phyloP scores from a whole-genome alignment of 1,284 basidiomycete genomes.

The Fomitopsis schrenkii region DNA sequence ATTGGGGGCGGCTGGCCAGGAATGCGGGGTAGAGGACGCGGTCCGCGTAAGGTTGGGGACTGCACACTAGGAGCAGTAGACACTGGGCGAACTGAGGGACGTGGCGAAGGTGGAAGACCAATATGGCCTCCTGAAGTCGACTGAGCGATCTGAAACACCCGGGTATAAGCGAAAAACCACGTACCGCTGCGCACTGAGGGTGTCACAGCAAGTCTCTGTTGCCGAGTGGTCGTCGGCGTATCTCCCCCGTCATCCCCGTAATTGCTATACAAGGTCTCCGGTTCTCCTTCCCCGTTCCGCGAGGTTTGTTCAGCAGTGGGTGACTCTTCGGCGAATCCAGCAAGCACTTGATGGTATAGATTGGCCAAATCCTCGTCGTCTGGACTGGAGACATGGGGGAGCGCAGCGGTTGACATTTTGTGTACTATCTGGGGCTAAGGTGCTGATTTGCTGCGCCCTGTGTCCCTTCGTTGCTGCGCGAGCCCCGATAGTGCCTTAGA shows the following conservation, averaged over 20 bases:
- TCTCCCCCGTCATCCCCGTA: slow-evolving; percentile 28
- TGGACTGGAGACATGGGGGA: slow-evolving; percentile 30
- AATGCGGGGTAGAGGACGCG: slow-evolving; percentile 27
- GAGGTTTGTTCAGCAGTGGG: slow-evolving; percentile 32
- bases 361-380: slow-evolving; percentile 65
- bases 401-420: slow-evolving; percentile 24
- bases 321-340: slow-evolving; percentile 52
- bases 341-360: slow-evolving; percentile 71
- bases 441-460: neutral
- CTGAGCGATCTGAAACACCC: slow-evolving; percentile 11
- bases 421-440: neutral
- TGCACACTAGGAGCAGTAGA: slow-evolving; percentile 14
- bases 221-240: slow-evolving; percentile 20
- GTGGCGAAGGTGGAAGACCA: slow-evolving; percentile 24
- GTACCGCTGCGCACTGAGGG: slow-evolving; percentile 17
- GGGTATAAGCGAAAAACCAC: slow-evolving; percentile 12
- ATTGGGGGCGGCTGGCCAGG: slow-evolving; percentile 19
- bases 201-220: slow-evolving; percentile 18
- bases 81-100: slow-evolving; percentile 16
- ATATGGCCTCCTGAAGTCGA: slow-evolving; percentile 15
- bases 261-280: slow-evolving; percentile 24
- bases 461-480: neutral
- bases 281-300: slow-evolving; percentile 27
- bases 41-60: slow-evolving; percentile 23
- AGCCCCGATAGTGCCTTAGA: neutral